These are phyloP conservation scores for Triticum urartu DNA, from an alignment of 176 grass and related monocot genomes.

Conservation along the genomic window DNA sequence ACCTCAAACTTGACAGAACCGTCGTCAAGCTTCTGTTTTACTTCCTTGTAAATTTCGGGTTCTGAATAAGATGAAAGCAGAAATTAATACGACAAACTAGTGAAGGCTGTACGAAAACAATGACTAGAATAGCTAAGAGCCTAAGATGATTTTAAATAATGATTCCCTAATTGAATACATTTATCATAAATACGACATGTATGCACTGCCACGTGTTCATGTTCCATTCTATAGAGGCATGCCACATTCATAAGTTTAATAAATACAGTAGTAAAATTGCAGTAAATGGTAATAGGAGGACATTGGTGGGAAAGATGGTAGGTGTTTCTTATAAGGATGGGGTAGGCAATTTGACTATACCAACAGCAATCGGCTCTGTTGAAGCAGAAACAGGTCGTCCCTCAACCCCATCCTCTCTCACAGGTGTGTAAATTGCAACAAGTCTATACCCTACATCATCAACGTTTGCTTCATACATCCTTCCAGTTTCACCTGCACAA, in stretches of 20 bases:
- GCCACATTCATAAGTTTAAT: background rate
- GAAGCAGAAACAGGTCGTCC: conserved; percentile 90
- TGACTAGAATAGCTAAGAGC: background rate
- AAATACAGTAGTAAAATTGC: background rate
- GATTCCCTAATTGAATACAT: background rate
- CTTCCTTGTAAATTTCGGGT: conserved; percentile 84
- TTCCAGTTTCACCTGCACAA: conserved; percentile 72
- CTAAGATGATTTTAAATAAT: background rate
- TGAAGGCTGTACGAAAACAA: background rate
- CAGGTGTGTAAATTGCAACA: conserved; percentile 90
- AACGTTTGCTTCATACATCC: conserved; percentile 95
- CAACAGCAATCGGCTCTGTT: conserved; percentile 88
- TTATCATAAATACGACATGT: background rate
- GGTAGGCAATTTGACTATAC: conserved; percentile 50
- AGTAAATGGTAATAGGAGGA: background rate
- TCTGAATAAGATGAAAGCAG: conserved; percentile 57
- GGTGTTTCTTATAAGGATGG: background rate
- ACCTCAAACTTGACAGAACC: conserved; percentile 97
- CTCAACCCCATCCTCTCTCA: conserved; percentile 92
- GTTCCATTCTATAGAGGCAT: background rate
- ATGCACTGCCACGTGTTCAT: background rate
- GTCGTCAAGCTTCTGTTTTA: conserved; percentile 85
- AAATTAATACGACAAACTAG: background rate
- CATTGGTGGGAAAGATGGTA: background rate
- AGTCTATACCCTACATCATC: conserved; percentile 95